These are phyloP conservation scores for Phaeoacremonium minimum DNA, from an alignment of 2,329 filamentous ascomycete species.

Conservation along the genomic window DNA sequence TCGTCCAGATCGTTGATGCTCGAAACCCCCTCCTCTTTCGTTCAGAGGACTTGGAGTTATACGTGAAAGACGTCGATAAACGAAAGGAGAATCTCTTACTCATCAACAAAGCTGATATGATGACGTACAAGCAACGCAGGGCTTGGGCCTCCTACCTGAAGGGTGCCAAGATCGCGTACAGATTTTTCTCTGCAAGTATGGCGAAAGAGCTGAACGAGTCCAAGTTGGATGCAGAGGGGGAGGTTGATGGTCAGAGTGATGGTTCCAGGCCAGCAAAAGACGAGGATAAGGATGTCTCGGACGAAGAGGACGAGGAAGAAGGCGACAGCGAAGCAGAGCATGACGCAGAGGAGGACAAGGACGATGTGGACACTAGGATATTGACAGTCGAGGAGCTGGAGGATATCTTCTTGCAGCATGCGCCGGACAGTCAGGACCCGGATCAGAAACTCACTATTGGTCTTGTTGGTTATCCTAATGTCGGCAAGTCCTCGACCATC, in stretches of 20 bases:
- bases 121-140: constrained; percentile 78
- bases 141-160: constrained; percentile 86
- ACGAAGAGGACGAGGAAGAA: constrained; percentile 15
- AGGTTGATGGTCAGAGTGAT: constrained; percentile 18
- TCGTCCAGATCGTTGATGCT: constrained; percentile 98
- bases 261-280: constrained; percentile 2
- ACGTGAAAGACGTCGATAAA: constrained; percentile 87
- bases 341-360: constrained; percentile 30
- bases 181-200: constrained; percentile 91
- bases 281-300: constrained; percentile 15
- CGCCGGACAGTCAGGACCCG: constrained; percentile 41
- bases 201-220: constrained; percentile 87
- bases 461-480: constrained; percentile 95
- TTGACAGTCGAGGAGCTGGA: constrained; percentile 92
- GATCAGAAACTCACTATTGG: constrained; percentile 79
- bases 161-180: constrained; percentile 77
- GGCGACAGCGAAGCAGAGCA: constrained; percentile 33
- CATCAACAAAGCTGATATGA: constrained; percentile 99
- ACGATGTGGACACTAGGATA: constrained; percentile 68
- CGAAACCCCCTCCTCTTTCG: constrained; percentile 91
- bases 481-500: constrained; percentile 98
- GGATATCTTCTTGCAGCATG: constrained; percentile 76
- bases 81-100: constrained; percentile 87
- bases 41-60: constrained; percentile 86
- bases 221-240: constrained; percentile 48